Percentiles rank a stretch among this genome's conserved stretches.
phyloP scores from a whole-genome alignment of 1,284 basidiomycete species.

The Malassezia sympodialis region DNA sequence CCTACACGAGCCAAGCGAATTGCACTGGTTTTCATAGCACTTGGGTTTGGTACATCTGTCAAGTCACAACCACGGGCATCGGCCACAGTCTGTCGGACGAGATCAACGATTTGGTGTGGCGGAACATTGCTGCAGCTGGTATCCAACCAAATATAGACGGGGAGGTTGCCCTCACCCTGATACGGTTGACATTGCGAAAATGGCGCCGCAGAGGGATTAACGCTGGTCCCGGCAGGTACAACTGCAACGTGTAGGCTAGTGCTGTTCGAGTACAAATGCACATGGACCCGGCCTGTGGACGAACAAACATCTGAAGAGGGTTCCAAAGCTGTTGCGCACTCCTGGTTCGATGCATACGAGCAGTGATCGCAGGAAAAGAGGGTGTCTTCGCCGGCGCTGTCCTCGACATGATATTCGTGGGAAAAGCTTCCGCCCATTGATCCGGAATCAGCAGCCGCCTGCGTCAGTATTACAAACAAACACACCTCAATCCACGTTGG shows the following conservation, averaged over 20 bases:
- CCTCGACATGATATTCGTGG: conserved; percentile 48
- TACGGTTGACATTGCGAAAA: not conserved
- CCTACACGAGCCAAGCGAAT: conserved; percentile 13
- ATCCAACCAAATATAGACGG: not conserved
- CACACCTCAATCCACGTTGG: conserved; percentile 28
- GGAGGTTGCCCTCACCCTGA: not conserved
- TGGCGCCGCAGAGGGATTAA: not conserved
- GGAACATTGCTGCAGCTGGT: not conserved
- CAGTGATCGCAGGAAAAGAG: conserved; percentile 43
- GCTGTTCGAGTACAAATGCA: not conserved
- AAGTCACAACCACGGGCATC: not conserved
- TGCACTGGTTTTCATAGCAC: not conserved
- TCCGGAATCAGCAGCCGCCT: conserved; percentile 46
- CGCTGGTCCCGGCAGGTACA: not conserved
- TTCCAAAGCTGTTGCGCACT: conserved; percentile 31
- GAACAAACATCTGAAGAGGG: not conserved
- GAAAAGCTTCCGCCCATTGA: conserved; percentile 48
- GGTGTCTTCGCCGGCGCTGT: conserved; percentile 47
- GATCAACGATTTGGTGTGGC: not conserved
- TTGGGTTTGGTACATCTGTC: not conserved
- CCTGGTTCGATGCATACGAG: conserved; percentile 44
- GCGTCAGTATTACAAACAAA: not conserved
- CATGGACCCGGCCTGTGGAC: not conserved
- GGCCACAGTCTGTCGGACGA: not conserved
- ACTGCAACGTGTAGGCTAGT: not conserved